Conservation (phyloP, 2,329 filamentous ascomycete genomes). For the Blumeriella jaapii region DNA sequence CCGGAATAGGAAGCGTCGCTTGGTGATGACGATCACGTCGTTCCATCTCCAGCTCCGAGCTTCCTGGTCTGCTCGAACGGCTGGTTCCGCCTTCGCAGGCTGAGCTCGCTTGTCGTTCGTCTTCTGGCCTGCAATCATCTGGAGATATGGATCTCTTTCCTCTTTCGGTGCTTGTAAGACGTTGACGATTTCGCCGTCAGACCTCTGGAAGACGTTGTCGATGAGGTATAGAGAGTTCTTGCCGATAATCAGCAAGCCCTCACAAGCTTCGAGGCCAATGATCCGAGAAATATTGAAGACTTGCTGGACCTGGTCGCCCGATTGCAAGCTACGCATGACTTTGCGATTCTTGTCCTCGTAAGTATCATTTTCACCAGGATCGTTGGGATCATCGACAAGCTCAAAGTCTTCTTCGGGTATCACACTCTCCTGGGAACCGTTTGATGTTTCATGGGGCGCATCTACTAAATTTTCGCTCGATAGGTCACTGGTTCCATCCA, state of each 20-base stretch:
- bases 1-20: slow-evolving; percentile 86
- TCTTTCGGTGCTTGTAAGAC: slow-evolving; percentile 87
- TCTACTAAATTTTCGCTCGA: slow-evolving; percentile 9
- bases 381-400: slow-evolving; percentile 85
- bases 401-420: slow-evolving; percentile 79
- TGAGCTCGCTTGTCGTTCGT: slow-evolving; percentile 48
- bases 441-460: slow-evolving; percentile 8
- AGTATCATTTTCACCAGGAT: slow-evolving; percentile 65
- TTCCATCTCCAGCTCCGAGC: slow-evolving; percentile 88
- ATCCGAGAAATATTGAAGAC: slow-evolving; percentile 95
- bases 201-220: slow-evolving; percentile 91
- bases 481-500: slow-evolving; percentile 11
- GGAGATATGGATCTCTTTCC: slow-evolving; percentile 88
- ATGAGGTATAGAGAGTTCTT: slow-evolving; percentile 89
- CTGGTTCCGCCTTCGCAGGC: slow-evolving; percentile 53
- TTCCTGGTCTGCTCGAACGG: slow-evolving; percentile 69
- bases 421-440: slow-evolving; percentile 17
- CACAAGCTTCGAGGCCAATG: slow-evolving; percentile 82
- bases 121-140: slow-evolving; percentile 72
- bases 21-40: slow-evolving; percentile 90
- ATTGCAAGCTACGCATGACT: slow-evolving; percentile 86
- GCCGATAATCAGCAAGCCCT: slow-evolving; percentile 85
- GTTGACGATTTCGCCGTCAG: slow-evolving; percentile 92
- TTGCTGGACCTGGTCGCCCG: slow-evolving; percentile 82
- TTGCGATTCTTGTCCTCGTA: slow-evolving; percentile 98